Conservation (phyloP, 306 rosid species). For the Prunus armeniaca region DNA sequence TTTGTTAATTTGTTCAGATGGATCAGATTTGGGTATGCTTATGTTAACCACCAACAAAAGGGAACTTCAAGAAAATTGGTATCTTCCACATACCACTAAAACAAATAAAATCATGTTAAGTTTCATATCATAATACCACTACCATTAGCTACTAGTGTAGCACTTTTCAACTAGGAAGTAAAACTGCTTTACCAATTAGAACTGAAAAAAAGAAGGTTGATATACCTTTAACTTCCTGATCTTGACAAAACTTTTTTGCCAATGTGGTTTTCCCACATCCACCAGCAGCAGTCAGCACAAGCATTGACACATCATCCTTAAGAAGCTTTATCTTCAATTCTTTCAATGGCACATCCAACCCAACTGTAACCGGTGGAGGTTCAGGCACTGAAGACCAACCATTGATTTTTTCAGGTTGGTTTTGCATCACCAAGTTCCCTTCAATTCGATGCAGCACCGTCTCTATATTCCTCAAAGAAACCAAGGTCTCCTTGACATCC, state of each 20-base stretch:
- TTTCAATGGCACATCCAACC: conserved; percentile 43
- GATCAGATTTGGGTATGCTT: too few species aligned
- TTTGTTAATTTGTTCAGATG: too few species aligned
- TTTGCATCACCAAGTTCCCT: not conserved
- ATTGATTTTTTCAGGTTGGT: not conserved
- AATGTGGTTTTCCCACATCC: conserved; percentile 61
- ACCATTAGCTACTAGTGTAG: too few species aligned
- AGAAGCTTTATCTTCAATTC: conserved; percentile 27
- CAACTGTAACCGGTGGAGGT: conserved; percentile 35
- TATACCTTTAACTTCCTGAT: conserved; percentile 44
- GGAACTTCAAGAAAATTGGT: too few species aligned
- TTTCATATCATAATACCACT: too few species aligned
- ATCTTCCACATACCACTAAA: too few species aligned
- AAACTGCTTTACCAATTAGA: too few species aligned
- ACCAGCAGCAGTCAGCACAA: conserved; percentile 40
- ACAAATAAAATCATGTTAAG: too few species aligned
- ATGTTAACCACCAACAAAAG: too few species aligned
- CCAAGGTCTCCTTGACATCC: not conserved
- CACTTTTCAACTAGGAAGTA: too few species aligned
- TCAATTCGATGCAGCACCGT: not conserved
- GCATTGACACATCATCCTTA: conserved; percentile 12
- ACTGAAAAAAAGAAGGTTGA: not conserved
- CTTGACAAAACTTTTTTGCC: conserved; percentile 43
- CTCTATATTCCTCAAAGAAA: not conserved
- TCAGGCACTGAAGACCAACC: conserved; percentile 33